Percentiles rank a stretch among this genome's conserved stretches.
Conservation (phyloP, 2,329 filamentous ascomycete species). For the Fusarium sp. region DNA sequence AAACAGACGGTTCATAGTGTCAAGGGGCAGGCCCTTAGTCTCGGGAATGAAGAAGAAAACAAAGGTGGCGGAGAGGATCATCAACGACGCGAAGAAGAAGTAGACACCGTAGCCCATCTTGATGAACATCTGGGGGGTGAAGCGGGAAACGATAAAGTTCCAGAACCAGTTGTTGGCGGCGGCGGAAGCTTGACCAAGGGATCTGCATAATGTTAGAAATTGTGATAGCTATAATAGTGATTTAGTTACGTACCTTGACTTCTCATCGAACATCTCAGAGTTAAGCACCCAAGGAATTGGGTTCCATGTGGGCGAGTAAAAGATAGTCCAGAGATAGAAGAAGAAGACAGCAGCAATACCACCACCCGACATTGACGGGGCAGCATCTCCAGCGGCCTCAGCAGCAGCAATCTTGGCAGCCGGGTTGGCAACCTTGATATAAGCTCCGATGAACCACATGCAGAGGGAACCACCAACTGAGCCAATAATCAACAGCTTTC, state of each 20-base stretch:
- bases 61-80: slow-evolving; percentile 68
- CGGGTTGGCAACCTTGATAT: slow-evolving; percentile 64
- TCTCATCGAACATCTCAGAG: slow-evolving; percentile 80
- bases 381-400: slow-evolving; percentile 43
- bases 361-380: slow-evolving; percentile 53
- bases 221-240: rapidly evolving
- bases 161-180: slow-evolving; percentile 79
- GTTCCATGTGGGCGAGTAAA: slow-evolving; percentile 80
- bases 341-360: slow-evolving; percentile 76
- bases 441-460: slow-evolving; percentile 70
- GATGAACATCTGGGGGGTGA: slow-evolving; percentile 74
- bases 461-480: slow-evolving; percentile 71
- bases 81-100: slow-evolving; percentile 75
- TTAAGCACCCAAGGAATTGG: slow-evolving; percentile 82
- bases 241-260: slow-evolving; percentile 51
- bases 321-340: slow-evolving; percentile 67
- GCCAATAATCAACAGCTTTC: slow-evolving; percentile 73
- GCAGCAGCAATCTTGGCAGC: slow-evolving; percentile 41
- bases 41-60: slow-evolving; percentile 75
- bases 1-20: slow-evolving; percentile 74
- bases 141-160: slow-evolving; percentile 78
- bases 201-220: slow-evolving; percentile 41
- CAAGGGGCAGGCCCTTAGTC: slow-evolving; percentile 74
- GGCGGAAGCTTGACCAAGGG: slow-evolving; percentile 78
- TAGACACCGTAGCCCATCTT: slow-evolving; percentile 72